Base-by-base conservation (phyloP, 306 rosid species). In the Castanea sativa region DNA sequence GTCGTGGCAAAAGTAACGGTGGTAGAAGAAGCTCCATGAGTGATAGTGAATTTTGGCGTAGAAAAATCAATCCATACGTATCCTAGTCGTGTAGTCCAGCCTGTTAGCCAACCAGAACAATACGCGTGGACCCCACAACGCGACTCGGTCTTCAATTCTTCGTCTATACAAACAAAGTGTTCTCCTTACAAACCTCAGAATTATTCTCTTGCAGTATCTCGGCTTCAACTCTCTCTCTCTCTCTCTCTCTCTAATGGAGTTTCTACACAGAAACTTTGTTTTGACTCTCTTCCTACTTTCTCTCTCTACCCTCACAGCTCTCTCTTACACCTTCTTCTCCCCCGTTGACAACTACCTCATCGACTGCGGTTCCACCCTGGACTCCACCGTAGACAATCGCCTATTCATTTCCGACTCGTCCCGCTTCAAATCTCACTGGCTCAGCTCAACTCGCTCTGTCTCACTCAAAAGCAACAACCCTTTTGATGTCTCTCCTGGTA, bases 341-440 rank as follows among this genome's bases (percentile, higher is more conserved):
- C 99, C 99, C 20, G n/a, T 79, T 64, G 97, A 92, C 77, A 88
- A 83, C 91, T 86, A 89, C 81, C 98, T 95, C 90, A 10, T 92
- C 91, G 84, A 95, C 69, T 91, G 94, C 83, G 99, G 99, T 33
- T 89, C 98, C 81, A 7, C 85, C 30, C 75, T 13, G 3, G 65
- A 81, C 32, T 82, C 92, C 82, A 75, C 81, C 80, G 52, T 91
- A n/a, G 82, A 91, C 74, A 33, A 82, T 76, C 97, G 98, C 56
- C 83, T 68, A 12, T 95, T 91, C 89, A 59, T 85, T 49, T 82
- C 91, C 4, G 97, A 94, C 33, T 74, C 83, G 35, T 58, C 86
- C 69, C 20, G 58, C 0, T 29, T 83, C 14, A 68, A 73, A 29
- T 65, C 87, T 2, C 55, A 78, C 0, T 25, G 77, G 2, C 76